Evolutionary conservation across 164 flowering plant species (phyloP), one percentile per base, ranked within the genome.

Genomic region (Tetrastigma voinierianum): DNA sequence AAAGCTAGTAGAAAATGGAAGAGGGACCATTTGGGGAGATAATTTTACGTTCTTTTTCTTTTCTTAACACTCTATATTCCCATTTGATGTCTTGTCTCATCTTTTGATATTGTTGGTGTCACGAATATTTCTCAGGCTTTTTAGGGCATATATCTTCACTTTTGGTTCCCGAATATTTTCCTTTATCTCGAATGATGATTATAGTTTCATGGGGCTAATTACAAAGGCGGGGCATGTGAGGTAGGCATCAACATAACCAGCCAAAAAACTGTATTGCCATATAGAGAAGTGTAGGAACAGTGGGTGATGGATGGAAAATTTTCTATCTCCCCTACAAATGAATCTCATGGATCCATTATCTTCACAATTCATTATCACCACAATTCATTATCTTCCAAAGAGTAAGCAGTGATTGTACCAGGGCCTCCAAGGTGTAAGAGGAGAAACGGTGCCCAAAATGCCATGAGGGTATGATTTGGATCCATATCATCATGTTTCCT

Each of bases 81-180:
- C 17, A n/a, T 2, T 14, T 59, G n/a, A n/a, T 48, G 51, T 60
- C 66, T 24, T 56, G 66, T 53, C 61, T 53, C 66, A 61, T 61
- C 64, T 74, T 61, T 57, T 61, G n/a, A 65, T 61, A 67, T 51
- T 61, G 23, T 47, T 55, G 19, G 51, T 67, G 77, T 61, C 70
- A n/a, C 43, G 57, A 65, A 64, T 65, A 9, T 19, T 65, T 44
- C 58, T 68, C n/a, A n/a, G n/a, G 40, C 10, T n/a, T 44, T 23
- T 66, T 52, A 54, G 65, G 45, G 46, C 71, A 57, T 68, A 59
- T 49, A 64, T 68, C 67, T 53, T 65, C 57, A 10, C 57, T 62
- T 67, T 45, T 49, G 16, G 20, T 49, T 17, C 40, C n/a, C 40
- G 6, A 25, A 44, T 53, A 61, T 52, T 24, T 43, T 53, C 45